Evolutionary conservation across 2,329 filamentous ascomycete species (phyloP).

Genomic region (Colletotrichum costaricense): DNA sequence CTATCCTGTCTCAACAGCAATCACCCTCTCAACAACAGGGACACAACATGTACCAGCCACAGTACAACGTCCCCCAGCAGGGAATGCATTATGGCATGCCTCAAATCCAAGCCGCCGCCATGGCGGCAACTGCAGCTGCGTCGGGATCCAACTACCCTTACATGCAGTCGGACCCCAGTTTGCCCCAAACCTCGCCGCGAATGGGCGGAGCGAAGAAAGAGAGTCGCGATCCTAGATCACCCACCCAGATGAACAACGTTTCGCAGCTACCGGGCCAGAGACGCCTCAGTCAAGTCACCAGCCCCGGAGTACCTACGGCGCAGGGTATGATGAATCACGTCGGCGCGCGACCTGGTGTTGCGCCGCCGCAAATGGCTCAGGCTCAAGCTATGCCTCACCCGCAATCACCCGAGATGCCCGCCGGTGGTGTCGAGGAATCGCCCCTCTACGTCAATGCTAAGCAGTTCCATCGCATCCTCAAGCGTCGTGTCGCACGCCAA

Average conservation of each 20-base stretch:
- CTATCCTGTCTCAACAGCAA: constrained; percentile 83
- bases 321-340: constrained; percentile 82
- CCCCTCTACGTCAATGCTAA: constrained; percentile 98
- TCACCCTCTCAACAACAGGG: constrained; percentile 67
- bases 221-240: constrained; percentile 78
- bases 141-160: constrained; percentile 83
- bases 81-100: constrained; percentile 88
- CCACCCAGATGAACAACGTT: constrained; percentile 75
- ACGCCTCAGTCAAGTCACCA: constrained; percentile 82
- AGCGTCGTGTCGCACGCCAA: constrained; percentile 91
- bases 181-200: constrained; percentile 79
- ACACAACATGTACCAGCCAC: constrained; percentile 84
- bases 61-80: constrained; percentile 78
- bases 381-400: constrained; percentile 75
- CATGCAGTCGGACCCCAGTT: constrained; percentile 76
- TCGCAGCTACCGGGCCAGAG: constrained; percentile 69
- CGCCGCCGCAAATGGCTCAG: constrained; percentile 69
- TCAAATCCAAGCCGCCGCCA: constrained; percentile 88
- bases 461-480: constrained; percentile 97
- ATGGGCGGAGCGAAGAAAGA: constrained; percentile 81
- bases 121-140: constrained; percentile 91
- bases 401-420: constrained; percentile 83
- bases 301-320: constrained; percentile 78
- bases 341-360: constrained; percentile 60
- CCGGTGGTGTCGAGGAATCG: constrained; percentile 83